Percentiles rank a stretch among this genome's conserved stretches.
Conservation (phyloP, 1,284 basidiomycete genomes). For the Lignosus rhinocerotis region DNA sequence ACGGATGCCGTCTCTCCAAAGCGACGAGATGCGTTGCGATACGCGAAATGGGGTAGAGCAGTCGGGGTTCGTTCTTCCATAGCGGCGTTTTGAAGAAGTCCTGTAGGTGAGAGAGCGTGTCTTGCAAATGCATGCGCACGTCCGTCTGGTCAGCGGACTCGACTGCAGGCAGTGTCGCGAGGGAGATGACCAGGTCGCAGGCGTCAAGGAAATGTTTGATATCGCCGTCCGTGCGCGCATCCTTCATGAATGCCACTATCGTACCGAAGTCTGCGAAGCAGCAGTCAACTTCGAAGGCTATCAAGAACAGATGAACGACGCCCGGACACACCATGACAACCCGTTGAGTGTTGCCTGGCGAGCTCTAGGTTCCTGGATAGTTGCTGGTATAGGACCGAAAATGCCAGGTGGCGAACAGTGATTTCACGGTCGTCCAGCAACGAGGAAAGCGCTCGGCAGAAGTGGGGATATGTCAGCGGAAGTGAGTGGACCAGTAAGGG, state of each 20-base stretch:
- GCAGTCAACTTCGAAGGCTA: not conserved
- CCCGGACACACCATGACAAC: conserved; percentile 20
- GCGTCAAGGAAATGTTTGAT: conserved; percentile 22
- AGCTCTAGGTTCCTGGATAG: conserved; percentile 15
- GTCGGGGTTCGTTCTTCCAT: conserved; percentile 12
- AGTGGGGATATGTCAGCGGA: conserved; percentile 12
- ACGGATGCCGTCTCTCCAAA: conserved; percentile 12
- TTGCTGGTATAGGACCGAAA: conserved; percentile 18
- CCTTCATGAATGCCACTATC: conserved; percentile 13
- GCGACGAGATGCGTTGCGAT: conserved; percentile 17
- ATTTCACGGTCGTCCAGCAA: conserved; percentile 9
- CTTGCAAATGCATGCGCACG: conserved; percentile 2
- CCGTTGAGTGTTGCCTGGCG: conserved; percentile 7
- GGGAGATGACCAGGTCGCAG: conserved; percentile 21
- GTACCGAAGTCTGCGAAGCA: conserved; percentile 8
- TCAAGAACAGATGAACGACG: not conserved
- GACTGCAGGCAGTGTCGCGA: conserved; percentile 10
- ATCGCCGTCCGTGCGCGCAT: conserved; percentile 6
- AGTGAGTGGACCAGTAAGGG: conserved; percentile 15
- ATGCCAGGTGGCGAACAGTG: conserved; percentile 13
- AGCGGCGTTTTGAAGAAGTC: conserved; percentile 18
- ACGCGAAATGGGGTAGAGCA: conserved; percentile 19
- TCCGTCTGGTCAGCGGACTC: not conserved
- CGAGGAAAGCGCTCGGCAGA: conserved; percentile 15
- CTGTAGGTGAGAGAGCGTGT: conserved; percentile 14